Conservation (phyloP, 768 basidiomycete genomes). For the Nidularia pulvinata region DNA sequence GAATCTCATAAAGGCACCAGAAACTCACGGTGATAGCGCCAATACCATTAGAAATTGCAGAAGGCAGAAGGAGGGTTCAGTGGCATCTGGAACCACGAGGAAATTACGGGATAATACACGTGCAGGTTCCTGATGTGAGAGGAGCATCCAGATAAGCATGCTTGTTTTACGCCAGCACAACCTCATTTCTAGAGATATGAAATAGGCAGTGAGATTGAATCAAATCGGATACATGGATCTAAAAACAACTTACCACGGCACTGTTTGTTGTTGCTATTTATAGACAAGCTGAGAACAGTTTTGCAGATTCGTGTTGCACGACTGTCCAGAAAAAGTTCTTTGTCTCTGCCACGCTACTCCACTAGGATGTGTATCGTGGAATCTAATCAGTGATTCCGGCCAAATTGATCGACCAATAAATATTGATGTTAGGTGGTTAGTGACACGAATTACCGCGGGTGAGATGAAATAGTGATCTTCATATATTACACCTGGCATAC, state of each 20-base stretch:
- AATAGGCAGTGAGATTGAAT: too few relatives aligned
- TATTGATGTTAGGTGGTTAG: background rate
- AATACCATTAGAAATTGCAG: slow-evolving; percentile 6
- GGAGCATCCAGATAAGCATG: background rate
- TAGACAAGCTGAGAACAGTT: background rate
- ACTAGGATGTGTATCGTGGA: background rate
- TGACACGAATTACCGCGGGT: too few relatives aligned
- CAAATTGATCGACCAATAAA: too few relatives aligned
- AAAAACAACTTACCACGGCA: background rate
- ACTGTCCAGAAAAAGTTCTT: background rate
- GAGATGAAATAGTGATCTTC: background rate
- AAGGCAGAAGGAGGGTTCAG: background rate
- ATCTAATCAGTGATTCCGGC: background rate
- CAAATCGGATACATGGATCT: background rate
- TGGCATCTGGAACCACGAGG: background rate
- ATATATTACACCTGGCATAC: background rate
- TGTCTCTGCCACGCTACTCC: background rate
- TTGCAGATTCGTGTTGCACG: background rate
- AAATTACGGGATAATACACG: background rate
- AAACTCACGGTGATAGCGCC: slow-evolving; percentile 21
- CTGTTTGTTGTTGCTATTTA: background rate
- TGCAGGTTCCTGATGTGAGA: background rate
- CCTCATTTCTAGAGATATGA: too few relatives aligned
- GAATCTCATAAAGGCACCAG: slow-evolving; percentile 13
- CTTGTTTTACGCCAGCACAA: too few relatives aligned